Evolutionary conservation across 148 eudicot genomes (phyloP).

Genomic region (Amaranthus cruentus): DNA sequence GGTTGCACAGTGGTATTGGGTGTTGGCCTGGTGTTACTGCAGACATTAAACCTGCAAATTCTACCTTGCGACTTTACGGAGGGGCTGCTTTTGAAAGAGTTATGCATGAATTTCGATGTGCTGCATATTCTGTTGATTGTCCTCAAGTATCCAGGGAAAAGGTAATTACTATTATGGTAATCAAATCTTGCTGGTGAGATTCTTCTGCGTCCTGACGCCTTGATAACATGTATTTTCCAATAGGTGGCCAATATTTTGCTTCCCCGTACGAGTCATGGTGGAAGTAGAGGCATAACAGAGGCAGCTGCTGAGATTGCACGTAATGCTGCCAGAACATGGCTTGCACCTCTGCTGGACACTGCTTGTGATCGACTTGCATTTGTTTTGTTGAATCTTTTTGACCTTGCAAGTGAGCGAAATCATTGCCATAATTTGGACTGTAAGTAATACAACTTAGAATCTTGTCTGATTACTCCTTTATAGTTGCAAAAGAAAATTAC

Average conservation of each 20-base stretch:
- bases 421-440: conserved; percentile 49
- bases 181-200: conserved; percentile 4
- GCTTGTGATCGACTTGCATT: conserved; percentile 95
- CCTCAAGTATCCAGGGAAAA: conserved; percentile 93
- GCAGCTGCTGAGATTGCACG: conserved; percentile 99
- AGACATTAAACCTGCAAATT: conserved; percentile 77
- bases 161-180: conserved; percentile 31
- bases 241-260: conserved; percentile 97
- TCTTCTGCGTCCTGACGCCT: conserved; percentile 13
- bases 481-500: background rate
- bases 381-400: conserved; percentile 79
- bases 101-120: conserved; percentile 95
- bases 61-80: conserved; percentile 80
- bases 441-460: conserved; percentile 30
- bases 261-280: conserved; percentile 94
- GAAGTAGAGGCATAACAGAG: conserved; percentile 79
- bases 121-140: conserved; percentile 91
- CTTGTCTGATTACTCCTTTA: background rate
- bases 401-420: conserved; percentile 75
- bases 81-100: conserved; percentile 99
- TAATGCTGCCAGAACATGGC: conserved; percentile 91
- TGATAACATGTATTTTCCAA: background rate
- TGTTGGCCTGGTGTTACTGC: conserved; percentile 87
- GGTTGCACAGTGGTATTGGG: conserved; percentile 81
- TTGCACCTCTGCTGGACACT: conserved; percentile 85